Percentiles rank a stretch among this genome's conserved stretches.
Conservation (phyloP, 164 flowering plant genomes). For the Saururus chinensis region DNA sequence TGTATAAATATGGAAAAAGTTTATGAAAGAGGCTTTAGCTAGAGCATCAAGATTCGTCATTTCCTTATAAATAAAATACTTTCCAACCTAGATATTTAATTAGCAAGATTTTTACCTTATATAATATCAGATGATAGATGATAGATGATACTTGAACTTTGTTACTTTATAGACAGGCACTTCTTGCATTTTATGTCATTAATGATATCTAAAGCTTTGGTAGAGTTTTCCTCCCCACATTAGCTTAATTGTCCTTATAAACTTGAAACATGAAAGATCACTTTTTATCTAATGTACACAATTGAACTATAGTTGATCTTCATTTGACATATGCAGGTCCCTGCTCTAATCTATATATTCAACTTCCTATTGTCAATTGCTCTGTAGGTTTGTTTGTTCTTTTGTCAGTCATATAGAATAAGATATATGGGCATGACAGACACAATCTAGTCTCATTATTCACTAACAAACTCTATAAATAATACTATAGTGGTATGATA, state of each 20-base stretch:
- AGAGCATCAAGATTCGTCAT: background rate
- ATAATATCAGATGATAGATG: too few relatives aligned
- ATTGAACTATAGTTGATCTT: background rate
- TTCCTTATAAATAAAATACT: too few relatives aligned
- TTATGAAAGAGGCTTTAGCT: background rate
- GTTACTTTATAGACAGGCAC: constrained; percentile 43
- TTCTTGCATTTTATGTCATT: constrained; percentile 80
- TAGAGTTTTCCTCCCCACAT: constrained; percentile 14
- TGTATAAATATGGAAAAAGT: too few relatives aligned
- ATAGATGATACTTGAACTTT: background rate
- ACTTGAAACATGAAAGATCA: background rate
- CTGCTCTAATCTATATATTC: constrained; percentile 81
- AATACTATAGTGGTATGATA: background rate
- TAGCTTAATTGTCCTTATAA: background rate
- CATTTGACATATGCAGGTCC: constrained; percentile 34
- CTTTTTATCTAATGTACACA: background rate
- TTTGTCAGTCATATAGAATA: too few relatives aligned
- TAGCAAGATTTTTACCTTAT: background rate
- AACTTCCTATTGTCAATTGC: constrained; percentile 71
- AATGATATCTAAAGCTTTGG: constrained; percentile 88
- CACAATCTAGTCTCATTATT: background rate
- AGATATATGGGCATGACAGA: too few relatives aligned
- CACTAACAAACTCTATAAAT: background rate
- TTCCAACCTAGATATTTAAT: too few relatives aligned
- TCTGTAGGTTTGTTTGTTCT: constrained; percentile 52